Base-by-base conservation (phyloP, 2,329 filamentous ascomycete genomes). In the Rhynchosporium secalis region DNA sequence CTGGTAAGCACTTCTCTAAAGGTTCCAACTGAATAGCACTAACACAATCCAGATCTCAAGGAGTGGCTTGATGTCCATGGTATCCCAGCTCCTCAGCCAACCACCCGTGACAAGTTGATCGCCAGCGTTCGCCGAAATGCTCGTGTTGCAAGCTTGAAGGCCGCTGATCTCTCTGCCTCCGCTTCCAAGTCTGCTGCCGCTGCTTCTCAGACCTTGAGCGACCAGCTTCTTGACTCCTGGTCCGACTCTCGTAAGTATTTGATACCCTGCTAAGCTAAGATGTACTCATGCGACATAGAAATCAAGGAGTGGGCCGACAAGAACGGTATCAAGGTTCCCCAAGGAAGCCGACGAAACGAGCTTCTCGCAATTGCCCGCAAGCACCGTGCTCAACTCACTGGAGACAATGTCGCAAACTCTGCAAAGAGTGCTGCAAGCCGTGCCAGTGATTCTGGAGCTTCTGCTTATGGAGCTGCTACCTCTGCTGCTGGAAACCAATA, bases 291-390 rank as follows among this genome's bases (percentile, higher is more conserved):
- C 5, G 1, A 0, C 49, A 56, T 28, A 73, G 82, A 96, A 76
- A 83, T 99, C 75, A 98, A 98, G 83, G 88, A 91, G 66, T 98
- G 95, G 80, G 87, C 87, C 60, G 94, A 98, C 79, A 91, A 93
- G 82, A 95, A 98, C 71, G 86, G 86, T 62, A 89, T 99, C 73
- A 83, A 83, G 80, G 91, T 97, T 56, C 95, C 95, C 9, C 94
- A 98, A 74, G 95, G 94, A 54, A 96, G 91, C 73, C 93, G 90
- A 81, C 65, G 68, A 60, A 96, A 97, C 72, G 94, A 99, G 76
- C 84, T 98, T 31, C 81, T 96, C 58, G 92, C 94, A 58, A 84
- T 98, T 65, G 89, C 94, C 66, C 92, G 94, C 74, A 96, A 95
- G 82, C 86, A 96, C 78, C 88, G 90, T 63, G 88, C 89, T 62